phyloP scores from a whole-genome alignment of 306 rosid species.

The Canavalia ensiformis region DNA sequence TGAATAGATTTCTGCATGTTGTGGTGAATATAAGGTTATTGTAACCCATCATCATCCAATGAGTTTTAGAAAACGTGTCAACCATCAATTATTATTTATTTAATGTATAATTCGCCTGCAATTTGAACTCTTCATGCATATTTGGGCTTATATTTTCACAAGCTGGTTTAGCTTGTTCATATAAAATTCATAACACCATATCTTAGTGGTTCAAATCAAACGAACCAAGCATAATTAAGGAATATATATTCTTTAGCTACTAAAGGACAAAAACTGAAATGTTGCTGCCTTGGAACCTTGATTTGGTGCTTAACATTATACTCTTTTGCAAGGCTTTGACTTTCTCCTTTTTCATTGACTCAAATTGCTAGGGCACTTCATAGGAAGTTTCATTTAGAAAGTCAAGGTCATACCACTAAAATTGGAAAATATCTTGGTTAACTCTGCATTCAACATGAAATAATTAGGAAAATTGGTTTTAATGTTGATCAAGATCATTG shows the following conservation, averaged over 20 bases:
- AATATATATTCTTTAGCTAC: neutral
- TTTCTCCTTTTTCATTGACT: neutral
- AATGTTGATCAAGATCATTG: no score
- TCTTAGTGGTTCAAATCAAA: conserved; percentile 1
- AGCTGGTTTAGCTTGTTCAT: neutral
- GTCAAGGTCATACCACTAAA: neutral
- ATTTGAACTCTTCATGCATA: neutral
- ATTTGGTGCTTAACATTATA: neutral
- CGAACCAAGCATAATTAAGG: neutral
- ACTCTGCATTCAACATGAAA: neutral
- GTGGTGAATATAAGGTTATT: no score
- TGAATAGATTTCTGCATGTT: no score
- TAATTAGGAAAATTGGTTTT: no score
- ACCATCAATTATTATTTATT: neutral
- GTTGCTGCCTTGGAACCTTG: neutral
- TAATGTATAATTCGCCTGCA: neutral
- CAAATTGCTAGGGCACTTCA: neutral
- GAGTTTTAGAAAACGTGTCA: neutral
- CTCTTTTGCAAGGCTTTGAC: neutral
- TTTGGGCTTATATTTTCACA: neutral
- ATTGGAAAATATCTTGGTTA: neutral
- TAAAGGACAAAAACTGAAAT: neutral
- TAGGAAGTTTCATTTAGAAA: neutral
- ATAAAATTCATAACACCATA: neutral
- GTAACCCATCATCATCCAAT: neutral